Evolutionary conservation across 1,284 basidiomycete species (phyloP).

Genomic region (Boletellus deceptivus): DNA sequence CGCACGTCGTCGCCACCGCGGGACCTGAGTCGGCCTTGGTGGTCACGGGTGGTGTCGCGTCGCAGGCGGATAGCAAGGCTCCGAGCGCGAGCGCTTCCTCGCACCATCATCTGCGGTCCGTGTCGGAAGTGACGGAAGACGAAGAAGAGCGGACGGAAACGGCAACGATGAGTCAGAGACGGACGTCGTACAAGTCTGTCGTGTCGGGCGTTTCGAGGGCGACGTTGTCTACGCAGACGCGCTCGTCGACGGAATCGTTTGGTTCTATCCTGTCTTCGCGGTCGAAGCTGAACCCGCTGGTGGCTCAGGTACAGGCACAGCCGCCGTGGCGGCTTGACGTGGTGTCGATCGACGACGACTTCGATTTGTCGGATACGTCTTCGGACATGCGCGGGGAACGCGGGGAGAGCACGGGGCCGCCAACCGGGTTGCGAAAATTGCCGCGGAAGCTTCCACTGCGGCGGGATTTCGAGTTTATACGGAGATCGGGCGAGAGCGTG

Average conservation of each 20-base stretch:
- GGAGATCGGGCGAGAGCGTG: constrained; percentile 62
- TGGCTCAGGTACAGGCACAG: constrained; percentile 35
- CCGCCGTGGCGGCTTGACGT: constrained; percentile 61
- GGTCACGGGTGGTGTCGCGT: background rate
- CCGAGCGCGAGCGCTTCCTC: constrained; percentile 3
- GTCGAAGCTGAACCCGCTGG: constrained; percentile 39
- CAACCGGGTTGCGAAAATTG: constrained; percentile 55
- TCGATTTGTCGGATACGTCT: constrained; percentile 71
- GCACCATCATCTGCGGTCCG: constrained; percentile 28
- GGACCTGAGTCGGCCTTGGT: constrained; percentile 8
- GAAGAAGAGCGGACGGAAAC: constrained; percentile 26
- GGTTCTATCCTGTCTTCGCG: constrained; percentile 40
- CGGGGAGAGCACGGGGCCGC: constrained; percentile 36
- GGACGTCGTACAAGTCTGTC: constrained; percentile 20
- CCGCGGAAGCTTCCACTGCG: constrained; percentile 63
- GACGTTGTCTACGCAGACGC: constrained; percentile 26
- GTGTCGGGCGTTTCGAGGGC: constrained; percentile 23
- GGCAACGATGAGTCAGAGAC: constrained; percentile 12
- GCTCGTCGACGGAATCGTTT: constrained; percentile 54
- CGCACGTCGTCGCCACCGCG: background rate
- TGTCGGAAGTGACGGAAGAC: constrained; percentile 33
- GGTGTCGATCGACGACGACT: constrained; percentile 57
- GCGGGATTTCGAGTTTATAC: constrained; percentile 75
- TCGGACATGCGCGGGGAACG: constrained; percentile 40
- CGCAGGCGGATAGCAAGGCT: constrained; percentile 6